phyloP scores from a whole-genome alignment of 164 flowering plant species.

The Saururus chinensis region DNA sequence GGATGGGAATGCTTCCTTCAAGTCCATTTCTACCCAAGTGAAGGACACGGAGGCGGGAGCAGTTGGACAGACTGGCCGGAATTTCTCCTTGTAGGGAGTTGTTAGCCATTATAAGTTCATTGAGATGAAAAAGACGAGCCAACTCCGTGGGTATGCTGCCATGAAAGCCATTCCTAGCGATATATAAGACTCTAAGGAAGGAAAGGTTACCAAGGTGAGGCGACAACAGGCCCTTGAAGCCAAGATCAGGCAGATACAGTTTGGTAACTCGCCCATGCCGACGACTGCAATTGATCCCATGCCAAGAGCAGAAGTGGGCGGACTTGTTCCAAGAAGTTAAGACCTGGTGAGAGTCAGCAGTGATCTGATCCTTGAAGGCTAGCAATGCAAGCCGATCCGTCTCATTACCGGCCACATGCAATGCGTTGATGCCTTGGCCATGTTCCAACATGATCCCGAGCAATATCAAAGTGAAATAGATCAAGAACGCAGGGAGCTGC shows the following conservation, averaged over 20 bases:
- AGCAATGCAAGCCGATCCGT: conserved; percentile 12
- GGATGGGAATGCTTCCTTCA: conserved; percentile 24
- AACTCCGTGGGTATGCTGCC: conserved; percentile 27
- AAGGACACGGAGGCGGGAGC: conserved; percentile 14
- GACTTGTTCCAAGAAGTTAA: conserved; percentile 13
- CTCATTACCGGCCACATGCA: background rate
- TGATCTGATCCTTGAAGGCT: conserved; percentile 9
- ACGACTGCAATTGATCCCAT: conserved; percentile 16
- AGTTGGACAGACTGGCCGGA: conserved; percentile 18
- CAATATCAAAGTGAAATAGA: no score
- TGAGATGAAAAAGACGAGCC: conserved; percentile 19
- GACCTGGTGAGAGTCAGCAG: conserved; percentile 6
- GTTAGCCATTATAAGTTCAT: conserved; percentile 18
- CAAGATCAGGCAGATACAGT: conserved; percentile 15
- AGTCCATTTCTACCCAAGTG: conserved; percentile 21
- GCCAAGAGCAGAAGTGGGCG: conserved; percentile 13
- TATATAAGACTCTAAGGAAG: conserved; percentile 22
- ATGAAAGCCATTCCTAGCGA: conserved; percentile 21
- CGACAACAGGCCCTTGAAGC: conserved; percentile 20
- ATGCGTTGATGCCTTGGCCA: no score
- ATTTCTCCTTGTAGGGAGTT: conserved; percentile 25
- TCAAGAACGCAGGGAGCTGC: no score
- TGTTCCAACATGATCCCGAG: no score
- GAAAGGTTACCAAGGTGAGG: conserved; percentile 39
- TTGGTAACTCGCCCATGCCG: conserved; percentile 14